These are phyloP conservation scores for apple (Malus domestica) DNA, from an alignment of 306 rosid genomes.

Conservation along the genomic window DNA sequence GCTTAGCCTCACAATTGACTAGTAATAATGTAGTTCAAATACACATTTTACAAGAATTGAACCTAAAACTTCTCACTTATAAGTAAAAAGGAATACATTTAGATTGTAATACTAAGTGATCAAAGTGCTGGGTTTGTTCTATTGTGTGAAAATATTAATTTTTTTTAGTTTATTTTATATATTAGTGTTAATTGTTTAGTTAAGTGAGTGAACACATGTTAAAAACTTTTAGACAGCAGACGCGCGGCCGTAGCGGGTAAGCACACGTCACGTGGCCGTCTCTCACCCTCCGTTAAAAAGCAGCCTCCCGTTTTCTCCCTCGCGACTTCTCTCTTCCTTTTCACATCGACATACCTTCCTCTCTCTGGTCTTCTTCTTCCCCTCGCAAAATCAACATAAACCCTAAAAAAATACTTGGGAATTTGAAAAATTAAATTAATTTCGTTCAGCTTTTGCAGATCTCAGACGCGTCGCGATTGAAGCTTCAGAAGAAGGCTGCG, in stretches of 20 bases:
- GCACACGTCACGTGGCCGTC: constrained; percentile 33
- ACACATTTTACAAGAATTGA: too few species aligned
- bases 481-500: not conserved
- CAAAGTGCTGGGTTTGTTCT: too few species aligned
- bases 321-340: not conserved
- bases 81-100: too few species aligned
- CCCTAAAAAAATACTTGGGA: constrained; percentile 20
- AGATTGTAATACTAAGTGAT: too few species aligned
- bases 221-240: too few species aligned
- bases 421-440: not conserved
- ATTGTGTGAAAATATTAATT: too few species aligned
- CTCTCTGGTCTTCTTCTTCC: not conserved
- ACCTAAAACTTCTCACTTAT: too few species aligned
- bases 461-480: constrained; percentile 18
- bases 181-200: too few species aligned
- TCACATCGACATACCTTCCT: not conserved
- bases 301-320: not conserved
- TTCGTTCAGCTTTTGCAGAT: constrained; percentile 14
- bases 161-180: too few species aligned
- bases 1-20: too few species aligned
- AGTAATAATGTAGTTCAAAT: too few species aligned
- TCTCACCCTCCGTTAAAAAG: constrained; percentile 26
- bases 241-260: constrained; percentile 9
- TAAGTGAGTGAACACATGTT: too few species aligned
- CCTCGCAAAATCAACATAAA: constrained; percentile 14